Percentiles rank a stretch among this genome's conserved stretches.
phyloP scores from a whole-genome alignment of 1,284 basidiomycete species.

The Cryptococcus sp. region DNA sequence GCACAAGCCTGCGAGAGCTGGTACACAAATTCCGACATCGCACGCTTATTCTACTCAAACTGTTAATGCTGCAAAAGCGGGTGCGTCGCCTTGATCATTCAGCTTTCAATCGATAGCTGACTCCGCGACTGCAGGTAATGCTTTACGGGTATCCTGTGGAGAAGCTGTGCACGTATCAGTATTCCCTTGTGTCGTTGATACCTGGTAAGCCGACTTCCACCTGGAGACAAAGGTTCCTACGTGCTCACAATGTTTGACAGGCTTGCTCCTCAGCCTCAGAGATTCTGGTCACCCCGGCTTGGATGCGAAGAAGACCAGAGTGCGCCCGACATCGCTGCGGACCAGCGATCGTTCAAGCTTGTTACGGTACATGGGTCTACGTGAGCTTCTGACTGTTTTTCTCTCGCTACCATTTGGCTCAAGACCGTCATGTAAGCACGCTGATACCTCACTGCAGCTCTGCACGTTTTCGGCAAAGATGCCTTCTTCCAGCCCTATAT shows the following conservation, averaged over 20 bases:
- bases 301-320: slow-evolving; percentile 62
- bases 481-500: slow-evolving; percentile 98
- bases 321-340: slow-evolving; percentile 71
- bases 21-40: slow-evolving; percentile 92
- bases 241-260: slow-evolving; percentile 45
- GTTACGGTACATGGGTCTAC: slow-evolving; percentile 87
- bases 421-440: background rate
- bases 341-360: slow-evolving; percentile 91
- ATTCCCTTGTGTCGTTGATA: slow-evolving; percentile 83
- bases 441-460: slow-evolving; percentile 23
- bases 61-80: slow-evolving; percentile 87
- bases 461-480: slow-evolving; percentile 75
- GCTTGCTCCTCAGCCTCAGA: slow-evolving; percentile 81
- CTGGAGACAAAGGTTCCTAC: too few species aligned
- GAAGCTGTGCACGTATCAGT: slow-evolving; percentile 94
- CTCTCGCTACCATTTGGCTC: background rate
- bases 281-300: slow-evolving; percentile 90
- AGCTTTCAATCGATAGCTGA: background rate
- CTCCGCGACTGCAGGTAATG: slow-evolving; percentile 68
- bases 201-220: slow-evolving; percentile 61
- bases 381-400: slow-evolving; percentile 60
- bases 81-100: slow-evolving; percentile 47
- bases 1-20: slow-evolving; percentile 87
- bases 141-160: slow-evolving; percentile 98
- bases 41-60: slow-evolving; percentile 90